Evolutionary conservation across 208 protist genomes (phyloP), one percentile per base, ranked within the genome.

Genomic region (Porcisia hertigi): DNA sequence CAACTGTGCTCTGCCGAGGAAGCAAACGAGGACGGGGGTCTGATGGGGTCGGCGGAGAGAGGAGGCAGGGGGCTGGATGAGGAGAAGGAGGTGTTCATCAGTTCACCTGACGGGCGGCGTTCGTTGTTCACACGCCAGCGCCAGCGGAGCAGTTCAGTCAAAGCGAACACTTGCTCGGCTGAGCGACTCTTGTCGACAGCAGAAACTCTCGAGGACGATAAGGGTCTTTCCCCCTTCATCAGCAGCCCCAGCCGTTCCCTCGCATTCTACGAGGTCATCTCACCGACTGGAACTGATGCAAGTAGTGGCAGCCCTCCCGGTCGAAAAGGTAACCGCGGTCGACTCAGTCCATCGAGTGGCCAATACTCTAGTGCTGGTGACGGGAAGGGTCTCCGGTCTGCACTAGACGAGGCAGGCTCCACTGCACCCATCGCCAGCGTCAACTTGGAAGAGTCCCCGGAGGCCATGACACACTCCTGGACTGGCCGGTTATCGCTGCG

Each of bases 201-300:
- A 20, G 59, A 30, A 14, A 20, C 23, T 49, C 23, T 30, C 16
- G n/a, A 67, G 7, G 76, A 77, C 39, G 63, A 77, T 23, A 66
- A 73, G 12, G 77, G 69, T 18, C 69, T 79, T 43, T 77, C 77
- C 8, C 79, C 79, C 57, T 95, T 95, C 72, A 89, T 95, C 45
- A 80, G 78, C 39, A 95, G 91, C 69, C 88, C 87, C 6, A 88
- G 88, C 73, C 82, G 81, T 18, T 92, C 88, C 2, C 89, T 85
- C 3, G 52, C 89, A 4, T 93, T 92, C 74, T 88, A 89, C 71
- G 91, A 90, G 62, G 79, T 86, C 1, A 86, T 81, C 78, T 90
- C 87, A 20, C 81, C 88, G 9, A 72, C 43, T 57, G 73, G 45
- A 16, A 58, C 39, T 4, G 63, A 59, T 25, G 71, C 53, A 14